phyloP scores from a whole-genome alignment of 2,329 filamentous ascomycete genomes.

The Neonectria faginata region DNA sequence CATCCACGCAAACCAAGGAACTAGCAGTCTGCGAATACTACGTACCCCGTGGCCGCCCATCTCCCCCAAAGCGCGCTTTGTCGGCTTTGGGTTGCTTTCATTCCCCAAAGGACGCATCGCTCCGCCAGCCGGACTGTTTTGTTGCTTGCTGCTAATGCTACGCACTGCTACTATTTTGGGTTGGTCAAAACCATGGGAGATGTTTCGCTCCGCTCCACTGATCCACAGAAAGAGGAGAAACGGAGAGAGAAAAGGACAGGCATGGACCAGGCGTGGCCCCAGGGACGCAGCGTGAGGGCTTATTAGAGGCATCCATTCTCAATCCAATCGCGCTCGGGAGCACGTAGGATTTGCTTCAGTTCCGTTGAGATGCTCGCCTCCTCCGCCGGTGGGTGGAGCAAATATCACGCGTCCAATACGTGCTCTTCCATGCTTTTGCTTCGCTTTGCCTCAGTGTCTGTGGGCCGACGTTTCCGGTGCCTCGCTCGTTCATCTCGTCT shows the following conservation, averaged over 20 bases:
- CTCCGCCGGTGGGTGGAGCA: not conserved
- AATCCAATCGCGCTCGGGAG: not conserved
- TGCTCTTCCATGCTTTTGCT: not conserved
- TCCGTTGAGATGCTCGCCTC: conserved; percentile 2
- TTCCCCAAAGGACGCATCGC: not conserved
- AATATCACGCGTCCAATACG: not conserved
- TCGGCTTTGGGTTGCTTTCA: not conserved
- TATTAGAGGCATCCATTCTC: not conserved
- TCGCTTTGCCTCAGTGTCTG: conserved; percentile 4
- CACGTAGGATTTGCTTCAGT: not conserved
- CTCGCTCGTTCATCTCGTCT: conserved; percentile 17
- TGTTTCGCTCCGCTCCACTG: not conserved
- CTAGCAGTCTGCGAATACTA: no score
- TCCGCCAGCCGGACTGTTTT: not conserved
- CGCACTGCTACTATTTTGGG: not conserved
- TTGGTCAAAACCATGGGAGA: not conserved
- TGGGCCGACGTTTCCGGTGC: conserved; percentile 8
- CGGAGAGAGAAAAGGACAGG: not conserved
- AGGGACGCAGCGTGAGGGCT: conserved; percentile 1
- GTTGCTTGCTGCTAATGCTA: not conserved
- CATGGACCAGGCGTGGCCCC: not conserved
- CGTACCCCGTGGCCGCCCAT: not conserved
- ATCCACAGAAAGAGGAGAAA: conserved; percentile 1
- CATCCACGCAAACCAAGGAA: conserved; percentile 6
- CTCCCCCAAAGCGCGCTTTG: not conserved